Evolutionary conservation across 306 rosid genomes (phyloP).

Genomic region (Castanea mollissima): DNA sequence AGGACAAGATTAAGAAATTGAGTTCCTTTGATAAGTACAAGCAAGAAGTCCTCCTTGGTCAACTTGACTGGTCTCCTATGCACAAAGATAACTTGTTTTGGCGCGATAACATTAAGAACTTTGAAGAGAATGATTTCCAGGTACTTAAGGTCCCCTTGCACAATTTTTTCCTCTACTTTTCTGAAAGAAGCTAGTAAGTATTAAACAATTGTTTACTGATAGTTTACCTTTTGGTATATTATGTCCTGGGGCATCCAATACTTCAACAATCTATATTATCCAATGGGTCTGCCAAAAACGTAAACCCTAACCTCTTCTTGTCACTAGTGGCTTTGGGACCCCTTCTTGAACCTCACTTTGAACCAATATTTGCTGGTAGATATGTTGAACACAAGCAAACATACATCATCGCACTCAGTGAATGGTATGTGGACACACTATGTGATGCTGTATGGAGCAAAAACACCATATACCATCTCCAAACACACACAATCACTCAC

Average conservation of each 20-base stretch:
- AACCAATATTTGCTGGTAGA: neutral
- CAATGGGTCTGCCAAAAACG: neutral
- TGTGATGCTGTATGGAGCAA: no score
- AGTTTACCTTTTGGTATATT: neutral
- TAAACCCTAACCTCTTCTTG: neutral
- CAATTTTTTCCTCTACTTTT: constrained; percentile 1
- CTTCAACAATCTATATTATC: neutral
- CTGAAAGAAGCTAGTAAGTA: neutral
- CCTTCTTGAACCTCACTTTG: neutral
- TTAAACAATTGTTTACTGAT: neutral
- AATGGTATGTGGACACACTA: neutral
- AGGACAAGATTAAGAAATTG: constrained; percentile 78
- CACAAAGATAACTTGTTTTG: constrained; percentile 92
- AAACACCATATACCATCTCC: no score
- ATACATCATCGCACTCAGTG: neutral
- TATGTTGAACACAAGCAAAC: neutral
- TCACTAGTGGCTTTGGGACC: neutral
- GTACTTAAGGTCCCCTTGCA: constrained; percentile 28
- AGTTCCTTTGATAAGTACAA: constrained; percentile 91
- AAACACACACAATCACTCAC: neutral
- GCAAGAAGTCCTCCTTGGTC: constrained; percentile 95
- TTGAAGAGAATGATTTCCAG: constrained; percentile 98
- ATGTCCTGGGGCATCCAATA: neutral
- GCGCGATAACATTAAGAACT: constrained; percentile 79
- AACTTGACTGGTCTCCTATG: constrained; percentile 98